Evolutionary conservation across 2,329 filamentous ascomycete genomes (phyloP).

Genomic region (Meredithiella fracta): DNA sequence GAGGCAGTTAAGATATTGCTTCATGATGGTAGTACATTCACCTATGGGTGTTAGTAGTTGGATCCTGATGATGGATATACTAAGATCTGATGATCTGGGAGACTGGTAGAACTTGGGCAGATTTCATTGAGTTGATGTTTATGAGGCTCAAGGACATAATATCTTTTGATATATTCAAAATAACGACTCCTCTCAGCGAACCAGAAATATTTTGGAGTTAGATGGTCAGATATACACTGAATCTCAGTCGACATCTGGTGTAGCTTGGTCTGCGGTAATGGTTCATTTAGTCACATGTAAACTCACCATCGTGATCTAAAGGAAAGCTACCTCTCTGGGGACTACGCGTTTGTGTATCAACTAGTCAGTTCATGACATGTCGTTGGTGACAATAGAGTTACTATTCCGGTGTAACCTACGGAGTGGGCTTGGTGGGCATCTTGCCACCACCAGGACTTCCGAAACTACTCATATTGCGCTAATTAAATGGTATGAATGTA

Average conservation of each 20-base stretch:
- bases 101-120: background rate
- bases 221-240: too few relatives aligned
- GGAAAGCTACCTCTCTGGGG: conserved; percentile 89
- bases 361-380: too few relatives aligned
- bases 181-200: too few relatives aligned
- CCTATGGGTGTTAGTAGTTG: conserved; percentile 31
- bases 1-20: conserved; percentile 70
- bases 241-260: too few relatives aligned
- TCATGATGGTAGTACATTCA: conserved; percentile 86
- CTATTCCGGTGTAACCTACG: conserved; percentile 32
- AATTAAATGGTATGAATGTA: background rate
- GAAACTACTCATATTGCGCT: conserved; percentile 40
- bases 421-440: conserved; percentile 49
- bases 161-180: too few relatives aligned
- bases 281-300: background rate
- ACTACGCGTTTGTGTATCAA: conserved; percentile 25
- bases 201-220: too few relatives aligned
- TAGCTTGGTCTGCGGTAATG: too few relatives aligned
- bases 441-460: conserved; percentile 52
- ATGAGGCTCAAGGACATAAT: too few relatives aligned
- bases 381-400: background rate
- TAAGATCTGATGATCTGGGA: too few relatives aligned
- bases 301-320: conserved; percentile 69
- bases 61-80: too few relatives aligned
- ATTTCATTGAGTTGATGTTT: too few relatives aligned